Conservation (phyloP, 192 early-diverging fungal species). For the Linnemannia zychae region DNA sequence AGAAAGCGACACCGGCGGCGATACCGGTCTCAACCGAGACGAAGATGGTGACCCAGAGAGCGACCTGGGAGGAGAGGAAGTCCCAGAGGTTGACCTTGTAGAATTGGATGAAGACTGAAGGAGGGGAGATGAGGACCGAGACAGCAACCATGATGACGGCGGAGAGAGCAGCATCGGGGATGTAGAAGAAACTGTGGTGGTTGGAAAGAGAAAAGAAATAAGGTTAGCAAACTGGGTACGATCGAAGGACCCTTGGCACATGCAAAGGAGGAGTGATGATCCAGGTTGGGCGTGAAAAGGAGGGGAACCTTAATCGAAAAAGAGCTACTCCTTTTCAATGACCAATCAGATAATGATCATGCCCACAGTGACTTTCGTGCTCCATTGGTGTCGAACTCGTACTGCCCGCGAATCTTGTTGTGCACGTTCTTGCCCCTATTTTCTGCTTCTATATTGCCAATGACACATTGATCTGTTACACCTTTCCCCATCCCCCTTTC, state of each 20-base stretch:
- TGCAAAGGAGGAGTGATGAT: not conserved
- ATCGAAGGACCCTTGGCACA: not conserved
- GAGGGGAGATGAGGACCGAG: slow-evolving; percentile 78
- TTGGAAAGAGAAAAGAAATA: not conserved
- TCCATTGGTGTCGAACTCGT: not conserved
- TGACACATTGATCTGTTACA: not conserved
- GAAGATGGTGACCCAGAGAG: slow-evolving; percentile 56
- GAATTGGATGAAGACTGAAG: slow-evolving; percentile 72
- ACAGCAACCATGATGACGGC: slow-evolving; percentile 93
- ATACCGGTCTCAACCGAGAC: slow-evolving; percentile 85
- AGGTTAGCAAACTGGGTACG: not conserved
- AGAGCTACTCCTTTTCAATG: not conserved
- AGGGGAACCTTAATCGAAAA: not conserved
- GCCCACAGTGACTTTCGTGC: not conserved
- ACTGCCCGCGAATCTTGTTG: not conserved
- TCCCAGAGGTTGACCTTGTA: slow-evolving; percentile 67
- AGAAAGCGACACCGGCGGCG: slow-evolving; percentile 80
- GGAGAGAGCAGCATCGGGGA: slow-evolving; percentile 83
- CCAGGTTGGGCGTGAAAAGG: not conserved
- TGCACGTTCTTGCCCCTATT: not conserved
- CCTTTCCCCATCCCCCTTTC: too few relatives aligned
- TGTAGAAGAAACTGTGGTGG: slow-evolving; percentile 77
- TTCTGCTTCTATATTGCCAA: not conserved
- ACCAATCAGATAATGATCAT: not conserved
- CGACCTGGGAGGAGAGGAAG: slow-evolving; percentile 40